Evolutionary conservation across 768 basidiomycete species (phyloP), one percentile per base, ranked within the genome.

Genomic region (Tremella fuciformis): DNA sequence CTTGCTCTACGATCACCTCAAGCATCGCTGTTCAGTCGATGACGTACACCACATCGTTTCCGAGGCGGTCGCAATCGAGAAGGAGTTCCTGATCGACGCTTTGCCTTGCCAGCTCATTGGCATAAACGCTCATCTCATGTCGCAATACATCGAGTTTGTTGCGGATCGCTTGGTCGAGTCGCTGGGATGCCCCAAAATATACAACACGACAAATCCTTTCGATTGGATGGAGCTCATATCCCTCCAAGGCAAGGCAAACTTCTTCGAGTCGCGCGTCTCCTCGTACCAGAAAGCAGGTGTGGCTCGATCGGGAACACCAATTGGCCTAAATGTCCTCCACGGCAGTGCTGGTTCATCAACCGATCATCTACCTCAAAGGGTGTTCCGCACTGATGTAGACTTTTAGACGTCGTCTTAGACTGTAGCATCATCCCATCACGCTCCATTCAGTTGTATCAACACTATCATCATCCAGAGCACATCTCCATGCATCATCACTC

Each of bases 231-330:
- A 93, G 66, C 85, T 91, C 84, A 93, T 93, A 47, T 94, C 91
- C 15, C 80, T 96, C 6, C 88, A 92, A 79, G 93, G 93, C 63
- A 98, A 98, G 81, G 90, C 92, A 40, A 72, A 96, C 79, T 96
- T 96, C 77, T 96, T 93, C 74, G 91, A 94, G 80, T 92, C 93
- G 78, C 84, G 92, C 0, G 93, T 96, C 2, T 91, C 89, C 2
- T 80, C 80, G 38, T 80, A 80, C 59, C 75, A 77, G n/a, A 80
- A 79, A 63, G 74, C 79, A 19, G 75, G 75, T 26, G 74, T 81
- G 50, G 71, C 72, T 21, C 73, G 69, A 18, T 52, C 57, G 34
- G 66, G 62, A 16, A 71, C 62, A 24, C 64, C 59, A 56, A 60
- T 49, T 8, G 53, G 38, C 39, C 37, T 53, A 54, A 15, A 38